A percentile compares a stretch with the other conserved stretches of the same genome.
Evolutionary conservation across 768 basidiomycete genomes (phyloP).

Genomic region (Podaxis rugospora): DNA sequence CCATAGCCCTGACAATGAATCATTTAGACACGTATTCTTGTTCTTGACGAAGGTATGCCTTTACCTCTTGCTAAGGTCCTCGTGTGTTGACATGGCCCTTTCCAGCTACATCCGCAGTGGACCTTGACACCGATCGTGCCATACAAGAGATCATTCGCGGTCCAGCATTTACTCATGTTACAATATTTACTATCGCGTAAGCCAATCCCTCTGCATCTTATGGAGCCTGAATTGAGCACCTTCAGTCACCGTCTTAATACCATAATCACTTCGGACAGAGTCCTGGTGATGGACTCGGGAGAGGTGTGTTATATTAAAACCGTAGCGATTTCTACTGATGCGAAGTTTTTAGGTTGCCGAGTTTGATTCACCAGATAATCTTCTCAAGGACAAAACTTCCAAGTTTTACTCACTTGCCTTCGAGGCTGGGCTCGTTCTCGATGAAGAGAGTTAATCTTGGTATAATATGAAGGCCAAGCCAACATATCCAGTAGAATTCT

Average conservation of each 20-base stretch:
- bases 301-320: constrained; percentile 33
- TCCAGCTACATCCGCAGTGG: constrained; percentile 82
- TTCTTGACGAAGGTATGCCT: constrained; percentile 81
- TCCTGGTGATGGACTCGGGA: constrained; percentile 83
- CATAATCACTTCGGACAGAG: constrained; percentile 74
- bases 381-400: constrained; percentile 7
- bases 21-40: constrained; percentile 72
- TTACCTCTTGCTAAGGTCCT: not conserved
- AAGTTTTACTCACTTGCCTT: constrained; percentile 6
- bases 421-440: constrained; percentile 5
- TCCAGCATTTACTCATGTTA: constrained; percentile 69
- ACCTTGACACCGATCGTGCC: constrained; percentile 83
- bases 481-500: no score
- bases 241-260: constrained; percentile 76
- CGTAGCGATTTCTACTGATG: not conserved
- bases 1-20: not conserved
- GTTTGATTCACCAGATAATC: constrained; percentile 9
- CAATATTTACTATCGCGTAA: constrained; percentile 85
- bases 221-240: constrained; percentile 1
- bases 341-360: constrained; percentile 9
- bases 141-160: constrained; percentile 88
- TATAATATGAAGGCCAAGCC: no score
- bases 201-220: constrained; percentile 20
- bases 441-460: not conserved
- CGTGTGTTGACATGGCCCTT: constrained; percentile 5